Evolutionary conservation across 495 filamentous ascomycete species (phyloP), one percentile per base, ranked within the genome.

Genomic region (Mycothermus thermophilus): DNA sequence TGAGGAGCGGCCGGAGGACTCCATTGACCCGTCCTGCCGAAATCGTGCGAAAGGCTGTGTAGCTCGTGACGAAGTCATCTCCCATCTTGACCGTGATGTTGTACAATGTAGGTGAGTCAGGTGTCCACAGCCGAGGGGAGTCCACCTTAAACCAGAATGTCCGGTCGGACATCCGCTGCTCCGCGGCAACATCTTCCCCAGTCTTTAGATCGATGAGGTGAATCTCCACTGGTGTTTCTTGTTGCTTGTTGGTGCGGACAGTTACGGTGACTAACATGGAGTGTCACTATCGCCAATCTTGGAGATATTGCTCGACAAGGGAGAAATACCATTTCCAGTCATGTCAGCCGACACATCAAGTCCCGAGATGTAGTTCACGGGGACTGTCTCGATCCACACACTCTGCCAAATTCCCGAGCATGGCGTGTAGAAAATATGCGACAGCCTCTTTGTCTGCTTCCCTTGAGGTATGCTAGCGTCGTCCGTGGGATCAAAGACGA

Each of bases 331-430:
- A 45, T 63, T 46, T 17, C 77, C 77, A 12, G 77, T 31, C 70
- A 74, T 75, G 40, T 70, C 65, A 5, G 66, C 74, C 3, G 58
- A 46, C 1, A 79, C 31, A 25, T 79, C 67, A 13, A 80, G 52
- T 17, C 61, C 48, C 0, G 62, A 65, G 32, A 80, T 67, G 45
- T 76, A 57, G 34, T 66, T 63, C 1, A 52, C 37, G 0, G 74
- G 73, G 0, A 66, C 74, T 10, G 67, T 56, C 44, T 81, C 77
- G 1, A 80, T 55, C 75, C 75, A 81, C 1, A 80, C 75, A 15
- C 57, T 67, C 45, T 80, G 75, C 77, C 77, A 81, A 30, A 81
- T 81, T 2, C 76, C 77, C 23, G 66, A 69, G 51, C 76, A 80
- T 8, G 77, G 74, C 0, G 67, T 74, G 50, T 81, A 81, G 47